phyloP scores from a whole-genome alignment of 73 alveolate species.

The Effrenium voratum region DNA sequence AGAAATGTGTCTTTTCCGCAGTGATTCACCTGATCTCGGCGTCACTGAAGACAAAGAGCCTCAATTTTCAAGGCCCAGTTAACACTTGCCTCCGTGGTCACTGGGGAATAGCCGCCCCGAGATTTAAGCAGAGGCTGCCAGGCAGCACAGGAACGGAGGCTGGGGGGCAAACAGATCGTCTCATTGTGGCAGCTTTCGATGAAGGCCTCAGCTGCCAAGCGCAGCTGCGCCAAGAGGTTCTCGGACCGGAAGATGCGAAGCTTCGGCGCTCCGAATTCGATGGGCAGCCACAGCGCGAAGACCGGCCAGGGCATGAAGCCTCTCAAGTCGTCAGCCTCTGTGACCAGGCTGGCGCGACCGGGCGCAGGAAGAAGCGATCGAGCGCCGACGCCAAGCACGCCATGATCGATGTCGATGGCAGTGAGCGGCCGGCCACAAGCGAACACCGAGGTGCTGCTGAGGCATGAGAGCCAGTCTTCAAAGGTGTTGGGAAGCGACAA shows the following conservation, averaged over 20 bases:
- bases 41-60: too few species aligned
- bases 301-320: slow-evolving; percentile 79
- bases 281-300: slow-evolving; percentile 83
- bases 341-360: not conserved
- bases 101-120: slow-evolving; percentile 1
- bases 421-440: slow-evolving; percentile 59
- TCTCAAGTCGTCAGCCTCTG: not conserved
- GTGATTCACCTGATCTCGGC: too few species aligned
- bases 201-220: slow-evolving; percentile 39
- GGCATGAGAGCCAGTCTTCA: slow-evolving; percentile 76
- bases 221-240: slow-evolving; percentile 37
- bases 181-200: not conserved
- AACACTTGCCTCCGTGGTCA: not conserved
- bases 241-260: slow-evolving; percentile 43
- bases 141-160: slow-evolving; percentile 1
- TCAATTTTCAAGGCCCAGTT: slow-evolving; percentile 51
- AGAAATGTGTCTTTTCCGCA: too few species aligned
- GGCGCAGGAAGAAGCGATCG: slow-evolving; percentile 35
- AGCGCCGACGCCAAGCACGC: slow-evolving; percentile 37
- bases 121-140: slow-evolving; percentile 48
- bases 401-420: slow-evolving; percentile 58
- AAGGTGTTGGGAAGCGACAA: slow-evolving; percentile 14
- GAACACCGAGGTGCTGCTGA: slow-evolving; percentile 44
- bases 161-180: slow-evolving; percentile 27
- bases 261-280: slow-evolving; percentile 40